Percentiles rank a stretch among this genome's conserved stretches.
phyloP scores from a whole-genome alignment of 139 green algal species.

The Coccomyxa sp. region DNA sequence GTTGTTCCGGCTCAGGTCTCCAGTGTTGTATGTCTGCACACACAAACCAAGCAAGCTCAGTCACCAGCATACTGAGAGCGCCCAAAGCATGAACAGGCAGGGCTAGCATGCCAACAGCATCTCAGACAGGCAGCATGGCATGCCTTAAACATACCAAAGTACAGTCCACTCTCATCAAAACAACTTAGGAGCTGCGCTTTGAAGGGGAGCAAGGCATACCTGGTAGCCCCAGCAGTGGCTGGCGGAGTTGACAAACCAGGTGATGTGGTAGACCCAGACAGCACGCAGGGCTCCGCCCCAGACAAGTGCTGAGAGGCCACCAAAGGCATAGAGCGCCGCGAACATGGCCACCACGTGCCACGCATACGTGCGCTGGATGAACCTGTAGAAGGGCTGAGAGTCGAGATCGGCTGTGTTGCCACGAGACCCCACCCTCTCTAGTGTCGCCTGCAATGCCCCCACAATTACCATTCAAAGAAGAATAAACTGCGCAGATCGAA shows the following conservation, averaged over 20 bases:
- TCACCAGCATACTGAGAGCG: too few species aligned
- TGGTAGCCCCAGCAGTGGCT: slow-evolving; percentile 94
- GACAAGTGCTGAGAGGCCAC: slow-evolving; percentile 83
- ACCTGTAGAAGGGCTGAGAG: slow-evolving; percentile 88
- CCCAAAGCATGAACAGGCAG: too few species aligned
- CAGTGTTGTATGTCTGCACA: slow-evolving; percentile 43
- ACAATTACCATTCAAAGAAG: neutral
- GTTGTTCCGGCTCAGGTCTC: slow-evolving; percentile 72
- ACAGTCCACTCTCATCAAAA: neutral
- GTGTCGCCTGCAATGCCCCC: slow-evolving; percentile 47
- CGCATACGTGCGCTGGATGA: slow-evolving; percentile 80
- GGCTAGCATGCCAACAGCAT: neutral
- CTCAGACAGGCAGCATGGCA: neutral
- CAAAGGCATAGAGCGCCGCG: slow-evolving; percentile 73
- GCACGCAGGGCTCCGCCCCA: slow-evolving; percentile 91
- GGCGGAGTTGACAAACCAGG: slow-evolving; percentile 97
- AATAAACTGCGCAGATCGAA: neutral
- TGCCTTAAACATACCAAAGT: neutral
- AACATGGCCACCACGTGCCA: slow-evolving; percentile 83
- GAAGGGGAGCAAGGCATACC: slow-evolving; percentile 34
- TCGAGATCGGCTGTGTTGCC: slow-evolving; percentile 84
- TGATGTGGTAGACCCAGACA: slow-evolving; percentile 98
- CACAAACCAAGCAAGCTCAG: neutral
- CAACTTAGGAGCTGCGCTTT: slow-evolving; percentile 43
- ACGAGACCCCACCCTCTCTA: slow-evolving; percentile 68